These are phyloP conservation scores for Plasmodium gonderi DNA, from an alignment of 169 alveolate species.

Conservation along the genomic window DNA sequence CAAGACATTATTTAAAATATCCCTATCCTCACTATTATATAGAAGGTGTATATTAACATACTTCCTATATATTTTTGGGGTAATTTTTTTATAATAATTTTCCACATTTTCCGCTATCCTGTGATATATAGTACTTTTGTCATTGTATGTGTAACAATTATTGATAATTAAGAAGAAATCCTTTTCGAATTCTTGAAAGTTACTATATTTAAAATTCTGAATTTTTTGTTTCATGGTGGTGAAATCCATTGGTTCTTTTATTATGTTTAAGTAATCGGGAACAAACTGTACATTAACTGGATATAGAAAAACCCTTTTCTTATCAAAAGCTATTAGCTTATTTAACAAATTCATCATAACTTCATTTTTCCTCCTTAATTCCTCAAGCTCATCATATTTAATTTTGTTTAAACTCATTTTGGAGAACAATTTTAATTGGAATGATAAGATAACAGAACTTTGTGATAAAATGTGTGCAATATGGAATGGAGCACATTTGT, in stretches of 20 bases:
- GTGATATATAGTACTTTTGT: slow-evolving; percentile 84
- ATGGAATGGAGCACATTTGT: background rate
- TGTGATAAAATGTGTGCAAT: background rate
- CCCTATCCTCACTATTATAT: slow-evolving; percentile 58
- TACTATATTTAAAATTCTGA: slow-evolving; percentile 85
- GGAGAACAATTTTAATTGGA: background rate
- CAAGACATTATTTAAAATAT: slow-evolving; percentile 6
- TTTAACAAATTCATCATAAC: slow-evolving; percentile 77
- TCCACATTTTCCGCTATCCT: slow-evolving; percentile 43
- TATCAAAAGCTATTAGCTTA: slow-evolving; percentile 82
- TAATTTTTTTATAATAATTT: slow-evolving; percentile 36
- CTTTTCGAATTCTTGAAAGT: slow-evolving; percentile 86
- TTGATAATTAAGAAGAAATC: slow-evolving; percentile 90
- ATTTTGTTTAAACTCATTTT: slow-evolving; percentile 59
- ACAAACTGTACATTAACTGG: slow-evolving; percentile 92
- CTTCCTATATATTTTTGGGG: slow-evolving; percentile 37
- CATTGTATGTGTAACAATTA: slow-evolving; percentile 92
- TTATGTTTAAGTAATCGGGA: slow-evolving; percentile 92
- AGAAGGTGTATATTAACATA: slow-evolving; percentile 39
- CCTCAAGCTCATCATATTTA: slow-evolving; percentile 60
- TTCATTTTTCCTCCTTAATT: slow-evolving; percentile 60
- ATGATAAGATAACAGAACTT: background rate
- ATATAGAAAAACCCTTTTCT: slow-evolving; percentile 86
- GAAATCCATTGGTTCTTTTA: slow-evolving; percentile 94
- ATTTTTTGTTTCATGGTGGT: slow-evolving; percentile 88